A percentile compares a stretch with the other conserved stretches of the same genome.
These are phyloP conservation scores for Phytopythium boreale DNA, from an alignment of 352 stramenopile genomes.

Conservation along the genomic window DNA sequence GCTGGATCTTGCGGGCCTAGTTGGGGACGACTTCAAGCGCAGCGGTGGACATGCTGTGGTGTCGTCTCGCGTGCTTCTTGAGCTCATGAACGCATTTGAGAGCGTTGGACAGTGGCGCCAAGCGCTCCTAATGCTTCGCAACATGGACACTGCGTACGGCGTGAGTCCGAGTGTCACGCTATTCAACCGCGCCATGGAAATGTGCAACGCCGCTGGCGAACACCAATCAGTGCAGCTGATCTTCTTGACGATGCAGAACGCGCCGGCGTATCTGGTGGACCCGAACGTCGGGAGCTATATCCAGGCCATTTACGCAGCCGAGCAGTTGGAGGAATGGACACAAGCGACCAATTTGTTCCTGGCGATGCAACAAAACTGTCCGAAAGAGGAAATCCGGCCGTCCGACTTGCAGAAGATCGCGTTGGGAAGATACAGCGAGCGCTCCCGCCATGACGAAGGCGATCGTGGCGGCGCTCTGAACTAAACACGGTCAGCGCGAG, in stretches of 20 bases:
- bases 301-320: constrained; percentile 67
- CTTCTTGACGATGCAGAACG: constrained; percentile 65
- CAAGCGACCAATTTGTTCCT: constrained; percentile 66
- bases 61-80: constrained; percentile 28
- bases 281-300: constrained; percentile 63
- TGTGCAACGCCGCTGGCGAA: constrained; percentile 58
- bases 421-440: constrained; percentile 59
- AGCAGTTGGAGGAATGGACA: constrained; percentile 68
- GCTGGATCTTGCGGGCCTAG: constrained; percentile 22
- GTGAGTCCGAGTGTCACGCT: constrained; percentile 37
- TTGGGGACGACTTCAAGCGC: constrained; percentile 36
- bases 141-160: constrained; percentile 39
- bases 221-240: constrained; percentile 54
- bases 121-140: constrained; percentile 43
- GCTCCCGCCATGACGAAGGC: constrained; percentile 18
- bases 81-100: constrained; percentile 52
- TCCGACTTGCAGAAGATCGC: constrained; percentile 55
- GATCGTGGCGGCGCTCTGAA: background rate
- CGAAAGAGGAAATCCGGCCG: constrained; percentile 45
- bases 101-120: constrained; percentile 41
- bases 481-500: background rate
- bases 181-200: constrained; percentile 58
- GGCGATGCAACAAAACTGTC: constrained; percentile 63
- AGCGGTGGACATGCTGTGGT: constrained; percentile 7
- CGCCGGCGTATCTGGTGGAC: constrained; percentile 37